Percentiles rank a stretch among this genome's conserved stretches.
Evolutionary conservation across 768 basidiomycete genomes (phyloP).

Genomic region (Naematelia aurantialba): DNA sequence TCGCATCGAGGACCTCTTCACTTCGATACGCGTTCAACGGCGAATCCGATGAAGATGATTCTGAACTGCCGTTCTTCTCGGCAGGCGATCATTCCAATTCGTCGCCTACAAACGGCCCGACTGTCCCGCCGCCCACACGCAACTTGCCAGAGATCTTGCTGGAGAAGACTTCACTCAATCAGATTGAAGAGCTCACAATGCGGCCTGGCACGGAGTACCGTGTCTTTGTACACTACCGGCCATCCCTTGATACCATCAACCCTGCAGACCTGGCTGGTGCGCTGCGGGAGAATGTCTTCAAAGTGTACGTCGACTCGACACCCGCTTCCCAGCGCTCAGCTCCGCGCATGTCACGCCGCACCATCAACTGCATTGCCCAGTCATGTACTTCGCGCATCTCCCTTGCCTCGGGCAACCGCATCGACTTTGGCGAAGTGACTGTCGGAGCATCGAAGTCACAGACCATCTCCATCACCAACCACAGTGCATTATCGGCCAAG

Average conservation of each 20-base stretch:
- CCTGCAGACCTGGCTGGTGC: constrained; percentile 29
- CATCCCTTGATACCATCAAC: constrained; percentile 18
- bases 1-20: constrained; percentile 30
- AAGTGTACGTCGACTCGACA: constrained; percentile 25
- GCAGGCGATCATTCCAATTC: constrained; percentile 11
- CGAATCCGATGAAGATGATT: constrained; percentile 33
- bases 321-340: neutral
- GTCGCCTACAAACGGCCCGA: neutral
- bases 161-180: constrained; percentile 32
- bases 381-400: constrained; percentile 43
- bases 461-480: constrained; percentile 36
- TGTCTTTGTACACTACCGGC: constrained; percentile 37
- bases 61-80: constrained; percentile 35
- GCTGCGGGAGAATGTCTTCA: constrained; percentile 36
- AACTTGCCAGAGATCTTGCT: constrained; percentile 5
- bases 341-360: constrained; percentile 18
- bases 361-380: constrained; percentile 33
- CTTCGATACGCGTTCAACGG: constrained; percentile 13
- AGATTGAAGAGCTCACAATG: constrained; percentile 47
- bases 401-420: constrained; percentile 22
- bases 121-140: neutral
- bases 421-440: constrained; percentile 47
- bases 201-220: constrained; percentile 47
- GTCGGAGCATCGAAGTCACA: constrained; percentile 39
- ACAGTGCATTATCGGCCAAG: constrained; percentile 36